Conservation (phyloP, 306 rosid species). For the Alnus rubra region DNA sequence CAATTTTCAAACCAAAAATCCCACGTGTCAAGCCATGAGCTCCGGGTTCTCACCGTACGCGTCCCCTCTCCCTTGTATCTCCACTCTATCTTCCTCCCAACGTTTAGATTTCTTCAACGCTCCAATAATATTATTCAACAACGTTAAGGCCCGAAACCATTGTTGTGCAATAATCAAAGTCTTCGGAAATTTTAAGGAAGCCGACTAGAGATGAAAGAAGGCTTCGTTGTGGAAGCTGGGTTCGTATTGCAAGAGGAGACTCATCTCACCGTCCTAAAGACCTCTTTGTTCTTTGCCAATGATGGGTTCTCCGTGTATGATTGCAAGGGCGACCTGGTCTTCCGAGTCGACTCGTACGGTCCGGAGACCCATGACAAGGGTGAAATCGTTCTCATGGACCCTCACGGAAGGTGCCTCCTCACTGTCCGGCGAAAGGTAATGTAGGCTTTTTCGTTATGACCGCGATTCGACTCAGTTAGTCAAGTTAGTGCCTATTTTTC, state of each 20-base stretch:
- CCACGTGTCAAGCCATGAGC: not conserved
- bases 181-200: not conserved
- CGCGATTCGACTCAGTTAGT: too few species aligned
- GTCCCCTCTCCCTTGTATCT: too few species aligned
- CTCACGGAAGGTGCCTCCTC: too few species aligned
- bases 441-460: too few species aligned
- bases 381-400: too few species aligned
- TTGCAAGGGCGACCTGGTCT: conserved; percentile 62
- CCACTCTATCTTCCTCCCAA: not conserved
- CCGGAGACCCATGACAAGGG: conserved; percentile 25
- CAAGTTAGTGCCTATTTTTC: too few species aligned
- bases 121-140: not conserved
- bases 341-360: conserved; percentile 90
- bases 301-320: conserved; percentile 91
- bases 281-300: conserved; percentile 76
- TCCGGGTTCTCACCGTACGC: not conserved
- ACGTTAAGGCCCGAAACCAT: not conserved
- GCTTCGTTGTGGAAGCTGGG: conserved; percentile 45
- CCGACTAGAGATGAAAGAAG: conserved; percentile 38
- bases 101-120: not conserved
- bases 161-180: not conserved
- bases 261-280: conserved; percentile 71
- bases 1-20: too few species aligned
- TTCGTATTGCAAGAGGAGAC: conserved; percentile 60
- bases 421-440: too few species aligned